A percentile compares a stretch with the other conserved stretches of the same genome.
These are phyloP conservation scores for Termitomyces sp. DNA, from an alignment of 768 basidiomycete species.

Conservation along the genomic window DNA sequence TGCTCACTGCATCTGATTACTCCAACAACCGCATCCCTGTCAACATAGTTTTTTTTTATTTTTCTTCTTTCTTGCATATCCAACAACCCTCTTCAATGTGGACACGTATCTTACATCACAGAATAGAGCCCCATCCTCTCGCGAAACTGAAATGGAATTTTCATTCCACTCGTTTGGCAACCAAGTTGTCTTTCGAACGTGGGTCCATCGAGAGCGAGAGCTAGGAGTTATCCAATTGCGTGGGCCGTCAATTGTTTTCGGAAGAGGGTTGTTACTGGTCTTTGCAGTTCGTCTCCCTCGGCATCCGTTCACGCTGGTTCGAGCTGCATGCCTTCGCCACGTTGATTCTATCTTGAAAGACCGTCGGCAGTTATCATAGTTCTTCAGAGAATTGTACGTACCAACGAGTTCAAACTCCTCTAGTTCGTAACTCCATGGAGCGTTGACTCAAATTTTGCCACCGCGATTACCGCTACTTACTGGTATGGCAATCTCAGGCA, in stretches of 20 bases:
- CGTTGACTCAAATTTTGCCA: neutral
- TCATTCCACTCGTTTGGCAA: too few relatives aligned
- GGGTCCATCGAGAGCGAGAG: neutral
- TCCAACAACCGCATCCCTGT: conserved; percentile 11
- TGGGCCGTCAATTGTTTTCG: neutral
- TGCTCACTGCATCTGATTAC: conserved; percentile 13
- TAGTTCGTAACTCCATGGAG: neutral
- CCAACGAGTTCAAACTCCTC: neutral
- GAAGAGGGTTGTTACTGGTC: neutral
- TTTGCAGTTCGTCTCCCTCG: neutral
- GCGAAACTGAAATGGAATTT: neutral
- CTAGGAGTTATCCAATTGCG: neutral
- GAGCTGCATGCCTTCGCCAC: neutral
- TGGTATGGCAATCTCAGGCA: neutral
- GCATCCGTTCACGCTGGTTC: neutral
- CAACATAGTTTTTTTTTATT: conserved; percentile 10
- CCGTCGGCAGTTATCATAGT: neutral
- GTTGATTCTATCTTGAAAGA: neutral
- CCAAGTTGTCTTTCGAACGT: neutral
- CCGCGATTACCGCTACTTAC: too few relatives aligned
- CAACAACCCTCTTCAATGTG: conserved; percentile 16
- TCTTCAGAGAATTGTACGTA: neutral
- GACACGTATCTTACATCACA: conserved; percentile 20
- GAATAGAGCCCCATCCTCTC: conserved; percentile 14
- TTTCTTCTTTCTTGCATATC: conserved; percentile 26